Base-by-base conservation (phyloP, 257 asterid genomes). In the Capsicum rhomboideum region DNA sequence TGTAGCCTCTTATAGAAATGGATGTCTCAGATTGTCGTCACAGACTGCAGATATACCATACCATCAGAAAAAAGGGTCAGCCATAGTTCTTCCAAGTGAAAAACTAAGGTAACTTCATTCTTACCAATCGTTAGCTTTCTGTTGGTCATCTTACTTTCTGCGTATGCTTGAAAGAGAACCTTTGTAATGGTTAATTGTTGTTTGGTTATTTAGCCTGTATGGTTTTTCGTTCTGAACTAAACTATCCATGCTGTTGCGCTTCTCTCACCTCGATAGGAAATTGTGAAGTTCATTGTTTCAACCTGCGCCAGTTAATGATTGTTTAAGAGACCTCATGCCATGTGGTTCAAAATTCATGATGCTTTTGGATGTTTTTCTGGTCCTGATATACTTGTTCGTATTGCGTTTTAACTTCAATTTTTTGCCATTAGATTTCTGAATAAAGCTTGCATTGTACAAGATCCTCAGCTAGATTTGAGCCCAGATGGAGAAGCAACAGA, bases 391-490 rank as follows among this genome's bases (percentile, higher is more conserved):
- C 49, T 23, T 46, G 12, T 42, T 56, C 8, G 40, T 64, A 74
- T 78, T 50, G 23, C 1, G 3, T 54, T 3, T 78, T 58, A 53
- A 21, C 31, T 37, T 42, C 2, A 49, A 31, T 61, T 77, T 1
- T 2, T 14, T 26, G 21, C 83, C 52, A 77, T 78, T 23, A 94
- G 98, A 95, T 91, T 87, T 69, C 91, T 92, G 44, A 95, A 93
- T 44, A 92, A 91, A 85, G 97, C 97, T 4, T 95, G 98, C 89
- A 69, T 91, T 40, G 82, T 92, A 12, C 78, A 53, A 83, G 92
- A 91, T 83, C 88, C 88, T 4, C 82, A 63, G 28, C 67, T 23
- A n/a, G 97, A 91, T 59, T 64, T 89, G 56, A 85, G 85, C 16
- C 34, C 83, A 2, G 87, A 89, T 13, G 93, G 94, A 12, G 58